Base-by-base conservation (phyloP, 1,139 yeast species). In the Candida sojae region DNA sequence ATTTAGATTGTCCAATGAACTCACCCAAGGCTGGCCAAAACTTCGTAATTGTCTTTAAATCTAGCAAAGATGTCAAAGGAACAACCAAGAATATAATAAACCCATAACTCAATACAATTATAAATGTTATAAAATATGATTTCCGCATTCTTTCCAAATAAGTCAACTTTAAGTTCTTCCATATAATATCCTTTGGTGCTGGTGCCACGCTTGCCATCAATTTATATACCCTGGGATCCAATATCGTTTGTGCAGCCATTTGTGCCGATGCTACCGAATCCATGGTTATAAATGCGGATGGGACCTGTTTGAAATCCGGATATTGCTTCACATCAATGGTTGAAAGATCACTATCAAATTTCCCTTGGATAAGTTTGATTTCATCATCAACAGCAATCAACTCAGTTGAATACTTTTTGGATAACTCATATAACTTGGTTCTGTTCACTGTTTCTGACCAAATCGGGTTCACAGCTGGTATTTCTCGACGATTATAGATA, bases 211-310 rank as follows among this genome's bases (percentile, higher is more conserved):
- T 73, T 0, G 88, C 86, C 51, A 86, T 84, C 48, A 87, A 70
- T 56, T 83, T 84, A 60, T 86, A 84, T 8, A 85, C 91, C 51
- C 89, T 73, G 6, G 93, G 93, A 59, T 87, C 93, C 47, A 87
- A 65, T 0, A 87, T 88, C 0, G 93, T 87, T 60, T 87, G 95
- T 0, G 93, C 93, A 2, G 89, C 88, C 89, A 86, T 86, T 64
- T 87, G 95, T 0, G 93, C 93, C 42, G 88, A 82, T 0, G 93
- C 93, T 0, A 86, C 93, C 0, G 90, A 82, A 54, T 86, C 90
- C 93, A 87, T 86, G 0, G 93, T 87, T 6, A 87, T 80, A 59
- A 87, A 87, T 0, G 93, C 93, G 8, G 89, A 80, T 8, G 89
- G 84, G 0, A 88, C 76, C 29, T 64, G 71, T 38, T 59, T 63